These are phyloP conservation scores for Metschnikowia lachancei DNA, from an alignment of 805 yeast species.

Conservation along the genomic window DNA sequence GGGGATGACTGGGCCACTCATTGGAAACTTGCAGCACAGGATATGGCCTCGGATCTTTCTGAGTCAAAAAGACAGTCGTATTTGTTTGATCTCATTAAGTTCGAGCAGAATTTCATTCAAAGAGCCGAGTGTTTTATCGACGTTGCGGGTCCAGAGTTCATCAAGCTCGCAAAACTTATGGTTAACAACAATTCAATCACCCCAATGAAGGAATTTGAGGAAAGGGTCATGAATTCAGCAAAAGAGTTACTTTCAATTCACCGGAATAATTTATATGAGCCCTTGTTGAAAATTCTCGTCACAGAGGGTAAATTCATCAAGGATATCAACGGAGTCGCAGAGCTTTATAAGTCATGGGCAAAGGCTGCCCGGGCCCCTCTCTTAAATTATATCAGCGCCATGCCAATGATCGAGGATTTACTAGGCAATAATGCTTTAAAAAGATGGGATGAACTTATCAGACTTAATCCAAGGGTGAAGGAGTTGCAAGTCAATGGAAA, in stretches of 20 bases:
- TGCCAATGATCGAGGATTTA: constrained; percentile 59
- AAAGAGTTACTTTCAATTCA: constrained; percentile 56
- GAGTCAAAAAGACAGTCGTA: constrained; percentile 69
- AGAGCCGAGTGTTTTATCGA: constrained; percentile 64
- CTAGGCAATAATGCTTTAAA: constrained; percentile 52
- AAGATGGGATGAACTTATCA: constrained; percentile 54
- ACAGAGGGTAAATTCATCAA: constrained; percentile 65
- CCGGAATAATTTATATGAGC: constrained; percentile 50
- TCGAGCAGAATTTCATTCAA: constrained; percentile 67
- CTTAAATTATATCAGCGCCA: constrained; percentile 55
- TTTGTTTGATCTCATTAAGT: constrained; percentile 68
- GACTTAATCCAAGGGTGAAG: constrained; percentile 50
- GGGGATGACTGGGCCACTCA: constrained; percentile 62
- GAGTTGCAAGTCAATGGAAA: constrained; percentile 42
- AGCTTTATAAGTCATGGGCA: constrained; percentile 64
- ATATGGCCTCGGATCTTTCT: constrained; percentile 47
- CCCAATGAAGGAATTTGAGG: constrained; percentile 48
- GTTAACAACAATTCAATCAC: constrained; percentile 21
- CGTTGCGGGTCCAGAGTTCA: constrained; percentile 41
- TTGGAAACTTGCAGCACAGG: constrained; percentile 60
- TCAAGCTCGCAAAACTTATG: constrained; percentile 28
- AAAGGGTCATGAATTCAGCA: constrained; percentile 57
- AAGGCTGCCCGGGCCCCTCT: constrained; percentile 53
- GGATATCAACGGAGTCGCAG: constrained; percentile 50
- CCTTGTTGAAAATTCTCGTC: constrained; percentile 54